Conservation (phyloP, 371 early-diverging fungal species). For the Capillidium heterosporum region DNA sequence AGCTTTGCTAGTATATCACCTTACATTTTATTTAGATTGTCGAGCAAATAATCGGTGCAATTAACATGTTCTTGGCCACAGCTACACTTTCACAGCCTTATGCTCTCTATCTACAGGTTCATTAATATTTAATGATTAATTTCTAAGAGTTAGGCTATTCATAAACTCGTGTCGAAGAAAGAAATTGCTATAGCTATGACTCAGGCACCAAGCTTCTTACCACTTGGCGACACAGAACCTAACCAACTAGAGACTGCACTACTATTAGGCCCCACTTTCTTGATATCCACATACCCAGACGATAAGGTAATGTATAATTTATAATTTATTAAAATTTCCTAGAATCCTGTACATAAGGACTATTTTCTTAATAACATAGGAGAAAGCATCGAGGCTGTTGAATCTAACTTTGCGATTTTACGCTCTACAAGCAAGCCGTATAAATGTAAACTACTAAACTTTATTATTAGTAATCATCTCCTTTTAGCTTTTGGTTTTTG, state of each 20-base stretch:
- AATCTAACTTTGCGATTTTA: constrained; percentile 39
- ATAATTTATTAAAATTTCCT: neutral
- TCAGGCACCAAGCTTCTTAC: constrained; percentile 37
- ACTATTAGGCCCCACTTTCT: constrained; percentile 56
- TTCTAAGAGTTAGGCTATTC: neutral
- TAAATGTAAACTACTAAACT: constrained; percentile 22
- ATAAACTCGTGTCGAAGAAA: constrained; percentile 9
- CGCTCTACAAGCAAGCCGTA: constrained; percentile 41
- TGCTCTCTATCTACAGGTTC: neutral
- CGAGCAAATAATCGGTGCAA: neutral
- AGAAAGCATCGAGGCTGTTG: constrained; percentile 26
- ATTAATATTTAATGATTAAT: constrained; percentile 16
- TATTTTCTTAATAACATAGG: constrained; percentile 11
- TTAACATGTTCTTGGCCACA: neutral
- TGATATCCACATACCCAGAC: constrained; percentile 35
- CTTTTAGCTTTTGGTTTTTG: constrained; percentile 33
- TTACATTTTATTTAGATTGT: neutral
- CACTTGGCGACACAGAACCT: constrained; percentile 22
- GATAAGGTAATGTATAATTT: constrained; percentile 13
- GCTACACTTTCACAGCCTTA: neutral
- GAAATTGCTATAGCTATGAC: constrained; percentile 19
- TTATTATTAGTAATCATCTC: neutral
- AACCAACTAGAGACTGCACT: constrained; percentile 39
- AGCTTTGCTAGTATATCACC: neutral
- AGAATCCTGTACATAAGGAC: neutral